These are phyloP conservation scores for Rubroboletus satanas DNA, from an alignment of 768 basidiomycete species.

Conservation along the genomic window DNA sequence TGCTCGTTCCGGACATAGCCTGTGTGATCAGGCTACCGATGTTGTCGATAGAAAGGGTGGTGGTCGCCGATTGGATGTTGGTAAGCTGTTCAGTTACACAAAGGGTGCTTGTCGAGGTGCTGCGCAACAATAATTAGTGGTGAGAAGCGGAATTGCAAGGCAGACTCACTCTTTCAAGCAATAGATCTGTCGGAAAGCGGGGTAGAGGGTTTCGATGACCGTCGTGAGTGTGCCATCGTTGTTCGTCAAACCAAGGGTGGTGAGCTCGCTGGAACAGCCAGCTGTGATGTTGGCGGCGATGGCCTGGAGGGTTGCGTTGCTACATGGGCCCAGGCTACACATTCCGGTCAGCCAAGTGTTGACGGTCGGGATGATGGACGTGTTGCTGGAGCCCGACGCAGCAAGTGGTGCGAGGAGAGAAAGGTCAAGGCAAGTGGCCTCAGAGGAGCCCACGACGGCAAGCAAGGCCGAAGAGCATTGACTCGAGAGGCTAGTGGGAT, in stretches of 20 bases:
- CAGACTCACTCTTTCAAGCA: constrained; percentile 65
- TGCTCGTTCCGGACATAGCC: neutral
- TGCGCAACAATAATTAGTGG: constrained; percentile 10
- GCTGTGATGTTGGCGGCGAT: constrained; percentile 51
- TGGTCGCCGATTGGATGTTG: constrained; percentile 41
- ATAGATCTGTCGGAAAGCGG: constrained; percentile 47
- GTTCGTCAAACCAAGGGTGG: constrained; percentile 23
- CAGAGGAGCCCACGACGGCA: constrained; percentile 36
- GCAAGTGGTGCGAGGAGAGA: constrained; percentile 29
- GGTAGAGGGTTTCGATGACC: constrained; percentile 52
- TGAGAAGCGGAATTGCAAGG: neutral
- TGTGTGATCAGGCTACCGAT: constrained; percentile 12
- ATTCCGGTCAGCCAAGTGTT: constrained; percentile 59
- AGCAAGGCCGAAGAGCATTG: constrained; percentile 48
- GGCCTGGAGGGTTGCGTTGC: constrained; percentile 53
- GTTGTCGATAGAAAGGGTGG: constrained; percentile 20
- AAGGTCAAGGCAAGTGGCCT: constrained; percentile 41
- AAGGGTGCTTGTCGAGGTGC: constrained; percentile 38
- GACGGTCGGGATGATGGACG: constrained; percentile 41
- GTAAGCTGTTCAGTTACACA: constrained; percentile 59
- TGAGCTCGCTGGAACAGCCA: constrained; percentile 46
- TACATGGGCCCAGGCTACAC: constrained; percentile 52
- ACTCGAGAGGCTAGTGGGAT: constrained; percentile 11
- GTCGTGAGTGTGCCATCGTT: constrained; percentile 28
- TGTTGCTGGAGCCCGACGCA: constrained; percentile 19